Evolutionary conservation across 768 basidiomycete species (phyloP).

Genomic region (Suillus subaureus): DNA sequence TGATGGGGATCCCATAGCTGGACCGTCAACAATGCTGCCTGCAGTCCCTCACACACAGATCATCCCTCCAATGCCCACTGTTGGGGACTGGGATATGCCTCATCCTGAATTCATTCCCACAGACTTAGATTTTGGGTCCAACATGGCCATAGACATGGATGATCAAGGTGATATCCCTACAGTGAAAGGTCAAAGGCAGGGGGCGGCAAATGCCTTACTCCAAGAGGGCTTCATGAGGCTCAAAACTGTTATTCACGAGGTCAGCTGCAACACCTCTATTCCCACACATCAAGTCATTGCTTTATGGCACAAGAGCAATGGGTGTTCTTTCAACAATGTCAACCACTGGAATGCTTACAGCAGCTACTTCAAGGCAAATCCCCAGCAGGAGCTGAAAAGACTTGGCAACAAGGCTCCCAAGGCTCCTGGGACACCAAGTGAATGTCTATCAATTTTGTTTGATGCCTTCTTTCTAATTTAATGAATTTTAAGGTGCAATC

Average conservation of each 20-base stretch:
- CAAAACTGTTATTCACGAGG: neutral
- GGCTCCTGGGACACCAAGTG: neutral
- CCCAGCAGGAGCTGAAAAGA: slow-evolving; percentile 4
- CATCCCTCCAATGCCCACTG: neutral
- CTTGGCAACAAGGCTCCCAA: neutral
- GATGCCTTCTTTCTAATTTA: neutral
- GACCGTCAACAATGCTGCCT: neutral
- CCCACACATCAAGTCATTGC: slow-evolving; percentile 9
- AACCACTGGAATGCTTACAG: slow-evolving; percentile 13
- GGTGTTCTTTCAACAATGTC: neutral
- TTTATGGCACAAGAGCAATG: slow-evolving; percentile 7
- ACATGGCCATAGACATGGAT: neutral
- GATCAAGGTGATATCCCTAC: neutral
- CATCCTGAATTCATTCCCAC: neutral
- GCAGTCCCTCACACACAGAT: neutral
- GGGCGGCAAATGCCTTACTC: neutral
- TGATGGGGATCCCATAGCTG: neutral
- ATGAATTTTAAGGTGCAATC: neutral
- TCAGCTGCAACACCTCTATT: slow-evolving; percentile 4
- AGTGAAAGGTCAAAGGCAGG: neutral
- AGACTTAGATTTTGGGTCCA: neutral
- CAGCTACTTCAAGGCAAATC: slow-evolving; percentile 7
- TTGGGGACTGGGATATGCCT: neutral
- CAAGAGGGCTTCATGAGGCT: neutral
- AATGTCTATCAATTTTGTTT: neutral